phyloP scores from a whole-genome alignment of 805 yeast species.

The Saturnispora ahearnii region DNA sequence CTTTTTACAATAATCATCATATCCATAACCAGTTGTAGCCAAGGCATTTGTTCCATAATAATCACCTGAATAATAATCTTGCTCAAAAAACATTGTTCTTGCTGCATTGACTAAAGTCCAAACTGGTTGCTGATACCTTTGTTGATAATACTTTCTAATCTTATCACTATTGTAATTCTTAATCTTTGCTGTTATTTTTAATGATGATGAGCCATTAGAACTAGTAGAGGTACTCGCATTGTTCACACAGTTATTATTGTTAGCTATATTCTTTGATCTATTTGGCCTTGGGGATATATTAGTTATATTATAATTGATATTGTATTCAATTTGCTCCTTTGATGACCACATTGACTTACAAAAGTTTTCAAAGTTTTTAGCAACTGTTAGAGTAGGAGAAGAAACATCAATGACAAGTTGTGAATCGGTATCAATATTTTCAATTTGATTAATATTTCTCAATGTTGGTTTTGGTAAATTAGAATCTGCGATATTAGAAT shows the following conservation, averaged over 20 bases:
- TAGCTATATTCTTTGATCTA: background rate
- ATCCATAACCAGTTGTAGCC: conserved; percentile 25
- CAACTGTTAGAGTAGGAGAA: conserved; percentile 29
- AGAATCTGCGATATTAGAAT: conserved; percentile 1
- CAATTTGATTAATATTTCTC: background rate
- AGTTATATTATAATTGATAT: conserved; percentile 1
- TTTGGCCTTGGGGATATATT: conserved; percentile 1
- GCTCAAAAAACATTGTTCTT: conserved; percentile 39
- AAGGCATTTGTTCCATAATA: conserved; percentile 29
- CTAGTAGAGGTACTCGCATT: background rate
- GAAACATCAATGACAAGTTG: conserved; percentile 31
- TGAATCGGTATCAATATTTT: conserved; percentile 7
- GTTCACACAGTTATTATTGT: background rate
- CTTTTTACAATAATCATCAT: conserved; percentile 20
- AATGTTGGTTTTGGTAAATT: conserved; percentile 3
- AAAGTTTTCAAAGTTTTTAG: conserved; percentile 32
- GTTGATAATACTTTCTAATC: conserved; percentile 16
- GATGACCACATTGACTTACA: conserved; percentile 27
- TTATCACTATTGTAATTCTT: conserved; percentile 15
- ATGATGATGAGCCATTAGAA: background rate
- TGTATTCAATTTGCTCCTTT: conserved; percentile 8
- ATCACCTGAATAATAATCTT: conserved; percentile 37
- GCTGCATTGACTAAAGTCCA: conserved; percentile 47
- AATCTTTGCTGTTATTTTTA: background rate
- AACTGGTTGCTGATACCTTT: conserved; percentile 35